Evolutionary conservation across 129 eudicot species (phyloP).

Genomic region (Flaveria brownii): DNA sequence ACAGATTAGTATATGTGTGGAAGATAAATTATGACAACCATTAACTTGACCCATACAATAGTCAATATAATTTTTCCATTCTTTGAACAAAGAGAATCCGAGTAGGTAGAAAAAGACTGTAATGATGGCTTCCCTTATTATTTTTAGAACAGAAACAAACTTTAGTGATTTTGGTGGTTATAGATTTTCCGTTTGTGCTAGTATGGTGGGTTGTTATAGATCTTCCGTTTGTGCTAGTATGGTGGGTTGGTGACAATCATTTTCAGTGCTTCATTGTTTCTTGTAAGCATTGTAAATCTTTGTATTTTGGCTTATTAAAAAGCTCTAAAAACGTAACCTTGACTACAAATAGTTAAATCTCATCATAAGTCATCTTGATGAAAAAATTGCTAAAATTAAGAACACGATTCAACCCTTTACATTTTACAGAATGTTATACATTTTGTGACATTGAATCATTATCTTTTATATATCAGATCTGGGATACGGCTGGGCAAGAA

Average conservation of each 20-base stretch:
- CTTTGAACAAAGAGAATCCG: background rate
- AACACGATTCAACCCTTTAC: background rate
- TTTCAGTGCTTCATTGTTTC: background rate
- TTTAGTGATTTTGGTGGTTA: background rate
- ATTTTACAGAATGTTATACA: background rate
- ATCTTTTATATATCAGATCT: slow-evolving; percentile 50
- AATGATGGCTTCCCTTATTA: background rate
- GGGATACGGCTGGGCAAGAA: slow-evolving; percentile 99
- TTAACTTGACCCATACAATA: background rate
- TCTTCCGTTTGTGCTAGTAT: background rate
- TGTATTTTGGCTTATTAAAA: slow-evolving; percentile 2
- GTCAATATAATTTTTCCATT: background rate
- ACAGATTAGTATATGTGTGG: background rate
- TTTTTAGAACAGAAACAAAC: background rate
- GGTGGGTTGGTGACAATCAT: background rate
- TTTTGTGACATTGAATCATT: background rate
- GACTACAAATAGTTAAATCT: no score
- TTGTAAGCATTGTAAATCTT: background rate
- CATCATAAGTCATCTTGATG: no score
- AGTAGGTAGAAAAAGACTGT: background rate
- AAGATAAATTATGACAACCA: background rate
- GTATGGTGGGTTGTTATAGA: background rate
- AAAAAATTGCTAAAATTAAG: no score
- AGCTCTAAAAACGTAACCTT: background rate
- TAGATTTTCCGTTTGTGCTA: background rate